Base-by-base conservation (phyloP, 441 rosid genomes). In the Erodium texanum region DNA sequence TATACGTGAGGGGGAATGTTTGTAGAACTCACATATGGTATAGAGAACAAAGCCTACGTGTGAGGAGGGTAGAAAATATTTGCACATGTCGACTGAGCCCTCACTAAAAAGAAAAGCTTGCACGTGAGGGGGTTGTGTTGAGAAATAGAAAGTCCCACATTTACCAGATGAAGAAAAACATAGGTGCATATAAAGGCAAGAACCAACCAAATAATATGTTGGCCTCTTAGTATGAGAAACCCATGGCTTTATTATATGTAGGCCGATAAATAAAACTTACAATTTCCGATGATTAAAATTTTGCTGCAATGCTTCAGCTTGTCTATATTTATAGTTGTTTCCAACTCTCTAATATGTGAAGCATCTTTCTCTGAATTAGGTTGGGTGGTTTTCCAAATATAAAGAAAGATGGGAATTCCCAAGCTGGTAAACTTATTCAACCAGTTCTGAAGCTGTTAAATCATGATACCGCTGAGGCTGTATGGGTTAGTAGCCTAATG, bases 351-450 rank as follows among this genome's bases (percentile, higher is more conserved):
- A 48, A 48, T 66, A 10, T 18, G 58, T 45, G 32, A 41, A 14
- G 59, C 61, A 48, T 24, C 63, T 62, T 74, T 34, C 24, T 71
- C 70, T 69, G 72, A 64, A 59, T 71, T 78, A 90, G 93, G 82
- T 71, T 91, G 82, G 89, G 81, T 71, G 82, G 80, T 70, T 89
- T 86, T 79, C 77, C 93, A 65, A 78, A 83, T 71, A 59, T 74
- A 18, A 91, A 84, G 80, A 91, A 88, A 74, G 95, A 87, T 54
- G 90, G 87, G 70, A 82, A 76, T 68, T 80, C 78, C n/a, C 83
- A 73, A 54, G 80, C 87, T 50, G 86, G 84, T 23, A 91, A 83
- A 79, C 71, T 89, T 16, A 74, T 88, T 68, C 84, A 86, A 73
- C 88, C 90, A 27, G 19, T 86, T 75, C 67, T 93, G 71, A 85